Percentiles rank a stretch among this genome's conserved stretches.
phyloP scores from a whole-genome alignment of 805 yeast genomes.

The Yarrowia bubula region DNA sequence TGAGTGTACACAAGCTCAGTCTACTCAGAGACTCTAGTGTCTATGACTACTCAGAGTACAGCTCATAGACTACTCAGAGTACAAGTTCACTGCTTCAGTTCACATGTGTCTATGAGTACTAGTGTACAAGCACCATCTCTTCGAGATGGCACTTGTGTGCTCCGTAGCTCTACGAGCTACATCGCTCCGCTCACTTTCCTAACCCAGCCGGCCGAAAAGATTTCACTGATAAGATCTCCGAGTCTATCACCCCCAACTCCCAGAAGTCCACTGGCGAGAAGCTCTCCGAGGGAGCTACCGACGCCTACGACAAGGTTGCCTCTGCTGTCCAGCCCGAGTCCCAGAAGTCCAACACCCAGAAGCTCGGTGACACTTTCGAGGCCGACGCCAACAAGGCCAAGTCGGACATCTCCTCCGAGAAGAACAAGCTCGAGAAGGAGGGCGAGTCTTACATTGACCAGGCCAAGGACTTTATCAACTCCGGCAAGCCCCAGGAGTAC shows the following conservation, averaged over 20 bases:
- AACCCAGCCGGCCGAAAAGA: constrained; percentile 54
- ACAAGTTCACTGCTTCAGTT: too few species aligned
- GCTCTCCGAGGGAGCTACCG: constrained; percentile 69
- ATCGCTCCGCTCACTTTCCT: not conserved
- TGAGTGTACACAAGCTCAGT: too few species aligned
- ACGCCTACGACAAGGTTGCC: constrained; percentile 63
- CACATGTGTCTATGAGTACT: too few species aligned
- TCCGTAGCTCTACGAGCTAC: too few species aligned
- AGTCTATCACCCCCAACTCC: constrained; percentile 66
- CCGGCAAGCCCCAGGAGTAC: constrained; percentile 28
- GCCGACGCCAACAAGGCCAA: constrained; percentile 55
- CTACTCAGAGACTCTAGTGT: too few species aligned
- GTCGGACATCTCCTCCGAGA: not conserved
- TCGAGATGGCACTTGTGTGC: too few species aligned
- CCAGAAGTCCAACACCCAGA: constrained; percentile 69
- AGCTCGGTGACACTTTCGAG: constrained; percentile 59
- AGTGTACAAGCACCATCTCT: too few species aligned
- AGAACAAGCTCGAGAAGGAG: constrained; percentile 44
- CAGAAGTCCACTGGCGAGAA: constrained; percentile 63
- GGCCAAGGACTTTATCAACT: constrained; percentile 28
- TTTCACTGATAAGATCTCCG: constrained; percentile 65
- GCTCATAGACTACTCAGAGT: too few species aligned
- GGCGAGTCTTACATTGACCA: constrained; percentile 27
- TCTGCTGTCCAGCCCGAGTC: constrained; percentile 59
- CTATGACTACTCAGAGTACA: too few species aligned